Conservation (phyloP, 768 basidiomycete genomes). For the Pholiota molesta region DNA sequence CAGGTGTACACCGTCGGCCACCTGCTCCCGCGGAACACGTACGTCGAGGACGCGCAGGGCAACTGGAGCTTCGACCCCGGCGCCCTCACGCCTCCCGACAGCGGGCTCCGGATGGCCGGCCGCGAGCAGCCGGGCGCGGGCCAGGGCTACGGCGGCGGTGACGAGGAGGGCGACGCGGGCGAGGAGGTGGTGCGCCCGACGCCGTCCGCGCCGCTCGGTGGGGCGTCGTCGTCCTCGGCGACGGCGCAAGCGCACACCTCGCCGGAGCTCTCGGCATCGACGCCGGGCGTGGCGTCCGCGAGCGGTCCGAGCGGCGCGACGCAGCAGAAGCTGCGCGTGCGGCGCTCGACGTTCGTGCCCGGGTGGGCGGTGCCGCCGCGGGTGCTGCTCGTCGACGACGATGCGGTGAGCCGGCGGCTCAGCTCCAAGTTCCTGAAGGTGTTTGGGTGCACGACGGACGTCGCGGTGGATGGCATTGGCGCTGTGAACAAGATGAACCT, state of each 20-base stretch:
- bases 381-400: slow-evolving; percentile 94
- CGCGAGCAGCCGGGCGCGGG: not conserved
- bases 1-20: slow-evolving; percentile 85
- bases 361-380: slow-evolving; percentile 91
- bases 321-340: slow-evolving; percentile 60
- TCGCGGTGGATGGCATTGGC: slow-evolving; percentile 89
- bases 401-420: slow-evolving; percentile 85
- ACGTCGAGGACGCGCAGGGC: slow-evolving; percentile 47
- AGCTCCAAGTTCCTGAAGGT: slow-evolving; percentile 94
- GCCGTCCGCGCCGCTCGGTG: slow-evolving; percentile 16
- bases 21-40: slow-evolving; percentile 57
- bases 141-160: slow-evolving; percentile 9
- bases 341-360: slow-evolving; percentile 81
- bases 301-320: slow-evolving; percentile 2
- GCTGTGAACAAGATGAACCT: slow-evolving; percentile 97
- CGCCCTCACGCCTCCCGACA: slow-evolving; percentile 24
- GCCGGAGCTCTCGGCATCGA: not conserved
- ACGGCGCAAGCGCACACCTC: slow-evolving; percentile 15
- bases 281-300: not conserved
- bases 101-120: slow-evolving; percentile 19
- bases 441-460: slow-evolving; percentile 92
- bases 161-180: not conserved
- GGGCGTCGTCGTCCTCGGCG: slow-evolving; percentile 15
- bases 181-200: slow-evolving; percentile 47
- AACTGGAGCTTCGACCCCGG: slow-evolving; percentile 62